A percentile compares a stretch with the other conserved stretches of the same genome.
phyloP scores from a whole-genome alignment of 345 rosid species.

The Cochlearia excelsa region DNA sequence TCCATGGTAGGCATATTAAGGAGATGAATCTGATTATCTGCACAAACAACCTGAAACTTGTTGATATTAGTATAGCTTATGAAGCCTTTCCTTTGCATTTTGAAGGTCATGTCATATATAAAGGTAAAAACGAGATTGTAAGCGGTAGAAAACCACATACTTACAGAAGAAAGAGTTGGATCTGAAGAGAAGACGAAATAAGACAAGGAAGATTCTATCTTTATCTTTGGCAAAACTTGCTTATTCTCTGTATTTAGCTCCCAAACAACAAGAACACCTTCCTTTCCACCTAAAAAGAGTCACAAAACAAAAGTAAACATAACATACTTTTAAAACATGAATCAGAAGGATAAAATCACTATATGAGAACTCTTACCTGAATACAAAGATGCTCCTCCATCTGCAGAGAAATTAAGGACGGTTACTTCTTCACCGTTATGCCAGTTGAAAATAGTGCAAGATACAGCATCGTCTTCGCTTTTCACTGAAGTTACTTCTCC shows the following conservation, averaged over 20 bases:
- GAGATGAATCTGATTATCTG: slow-evolving; percentile 83
- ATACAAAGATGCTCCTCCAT: slow-evolving; percentile 75
- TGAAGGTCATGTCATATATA: slow-evolving; percentile 1
- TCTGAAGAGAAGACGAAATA: slow-evolving; percentile 62
- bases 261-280: slow-evolving; percentile 88
- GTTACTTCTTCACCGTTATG: slow-evolving; percentile 58
- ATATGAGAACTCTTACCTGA: slow-evolving; percentile 46
- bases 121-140: not conserved
- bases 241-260: slow-evolving; percentile 78
- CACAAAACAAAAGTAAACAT: not conserved
- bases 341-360: not conserved
- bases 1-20: slow-evolving; percentile 79
- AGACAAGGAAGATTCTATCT: slow-evolving; percentile 71
- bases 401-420: slow-evolving; percentile 64
- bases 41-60: slow-evolving; percentile 61
- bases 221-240: slow-evolving; percentile 69
- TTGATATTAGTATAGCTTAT: slow-evolving; percentile 27
- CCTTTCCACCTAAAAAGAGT: slow-evolving; percentile 61
- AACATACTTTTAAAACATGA: not conserved
- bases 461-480: slow-evolving; percentile 62
- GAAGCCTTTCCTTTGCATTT: slow-evolving; percentile 1
- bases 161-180: slow-evolving; percentile 73
- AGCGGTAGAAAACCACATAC: slow-evolving; percentile 9
- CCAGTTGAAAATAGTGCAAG: slow-evolving; percentile 65
- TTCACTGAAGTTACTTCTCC: slow-evolving; percentile 44